Conservation (phyloP, 208 protist species). For the Leishmania major region DNA sequence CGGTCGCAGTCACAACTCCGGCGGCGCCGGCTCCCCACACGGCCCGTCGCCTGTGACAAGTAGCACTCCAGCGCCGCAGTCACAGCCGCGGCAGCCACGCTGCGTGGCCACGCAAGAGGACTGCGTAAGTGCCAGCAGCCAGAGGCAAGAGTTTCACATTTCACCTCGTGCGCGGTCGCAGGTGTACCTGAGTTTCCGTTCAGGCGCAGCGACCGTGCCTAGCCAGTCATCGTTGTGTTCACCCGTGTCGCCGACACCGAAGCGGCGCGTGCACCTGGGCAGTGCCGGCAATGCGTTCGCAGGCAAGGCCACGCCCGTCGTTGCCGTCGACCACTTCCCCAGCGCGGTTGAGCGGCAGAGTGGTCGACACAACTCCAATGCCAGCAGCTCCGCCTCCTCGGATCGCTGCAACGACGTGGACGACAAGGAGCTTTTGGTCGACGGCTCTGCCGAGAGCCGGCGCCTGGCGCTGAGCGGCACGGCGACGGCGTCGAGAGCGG, state of each 20-base stretch:
- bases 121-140: neutral
- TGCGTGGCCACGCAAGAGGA: neutral
- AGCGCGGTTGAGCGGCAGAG: slow-evolving; percentile 12
- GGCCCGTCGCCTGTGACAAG: neutral
- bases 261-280: neutral
- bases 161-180: neutral
- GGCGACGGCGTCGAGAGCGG: neutral
- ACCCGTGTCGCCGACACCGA: neutral
- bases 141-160: neutral
- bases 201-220: neutral
- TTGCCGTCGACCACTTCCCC: slow-evolving; percentile 13
- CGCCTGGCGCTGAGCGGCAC: neutral
- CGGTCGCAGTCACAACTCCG: neutral
- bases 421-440: neutral
- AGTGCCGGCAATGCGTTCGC: neutral
- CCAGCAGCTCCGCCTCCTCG: slow-evolving; percentile 5
- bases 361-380: slow-evolving; percentile 11
- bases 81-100: neutral
- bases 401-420: neutral
- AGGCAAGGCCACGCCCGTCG: neutral
- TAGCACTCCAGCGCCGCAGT: neutral
- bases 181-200: neutral
- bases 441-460: neutral
- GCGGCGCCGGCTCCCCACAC: no score
- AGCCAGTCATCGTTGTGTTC: neutral